Evolutionary conservation across 371 early-diverging fungal genomes (phyloP).

Genomic region (Phascolomyces articulosus): DNA sequence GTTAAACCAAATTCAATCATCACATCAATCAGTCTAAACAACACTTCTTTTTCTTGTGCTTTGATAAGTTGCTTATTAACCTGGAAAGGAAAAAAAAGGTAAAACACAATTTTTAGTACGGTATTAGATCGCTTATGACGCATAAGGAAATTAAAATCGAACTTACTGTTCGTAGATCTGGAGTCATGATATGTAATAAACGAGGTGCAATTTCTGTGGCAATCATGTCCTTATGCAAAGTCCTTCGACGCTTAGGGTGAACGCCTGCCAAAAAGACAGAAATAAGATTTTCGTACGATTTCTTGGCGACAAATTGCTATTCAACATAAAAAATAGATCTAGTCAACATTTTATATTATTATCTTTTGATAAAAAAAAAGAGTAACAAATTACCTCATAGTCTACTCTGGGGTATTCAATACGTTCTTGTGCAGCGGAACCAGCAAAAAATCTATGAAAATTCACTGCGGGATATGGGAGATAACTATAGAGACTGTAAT

Average conservation of each 20-base stretch:
- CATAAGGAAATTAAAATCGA: not conserved
- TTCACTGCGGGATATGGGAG: conserved; percentile 72
- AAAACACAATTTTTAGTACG: not conserved
- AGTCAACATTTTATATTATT: not conserved
- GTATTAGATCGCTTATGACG: too few relatives aligned
- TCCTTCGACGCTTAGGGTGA: conserved; percentile 49
- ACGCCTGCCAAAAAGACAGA: conserved; percentile 56
- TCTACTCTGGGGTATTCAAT: conserved; percentile 85
- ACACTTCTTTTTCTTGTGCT: conserved; percentile 61
- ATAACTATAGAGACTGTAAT: conserved; percentile 66
- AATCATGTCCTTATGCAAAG: conserved; percentile 45
- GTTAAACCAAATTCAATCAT: conserved; percentile 80
- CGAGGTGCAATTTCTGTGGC: conserved; percentile 66
- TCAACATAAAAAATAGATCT: not conserved
- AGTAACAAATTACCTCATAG: conserved; percentile 58
- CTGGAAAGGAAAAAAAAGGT: conserved; percentile 29
- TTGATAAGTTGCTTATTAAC: conserved; percentile 76
- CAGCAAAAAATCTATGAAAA: conserved; percentile 86
- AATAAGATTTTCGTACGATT: conserved; percentile 62
- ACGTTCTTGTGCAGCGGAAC: conserved; percentile 57
- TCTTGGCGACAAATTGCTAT: conserved; percentile 51
- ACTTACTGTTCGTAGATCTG: conserved; percentile 73
- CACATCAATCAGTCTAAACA: conserved; percentile 69
- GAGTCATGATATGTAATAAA: conserved; percentile 77
- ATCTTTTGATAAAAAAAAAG: not conserved